Evolutionary conservation across 345 rosid species (phyloP), one percentile per base, ranked within the genome.

Genomic region (Crucihimalaya himalaica): DNA sequence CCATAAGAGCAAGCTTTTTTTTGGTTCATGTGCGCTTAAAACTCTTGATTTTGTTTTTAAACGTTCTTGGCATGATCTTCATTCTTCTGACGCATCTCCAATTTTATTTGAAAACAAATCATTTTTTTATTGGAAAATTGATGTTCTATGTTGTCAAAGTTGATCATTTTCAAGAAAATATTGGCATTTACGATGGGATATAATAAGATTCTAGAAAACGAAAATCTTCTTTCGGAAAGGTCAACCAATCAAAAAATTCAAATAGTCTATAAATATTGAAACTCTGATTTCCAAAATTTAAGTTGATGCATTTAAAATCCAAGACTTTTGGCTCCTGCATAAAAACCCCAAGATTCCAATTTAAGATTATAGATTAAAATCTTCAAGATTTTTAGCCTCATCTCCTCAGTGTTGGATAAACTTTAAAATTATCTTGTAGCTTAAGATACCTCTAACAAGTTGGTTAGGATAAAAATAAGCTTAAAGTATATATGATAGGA

Each of bases 281-380:
- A 25, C n/a, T 35, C 10, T 27, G 8, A 39, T 65, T 35, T 15
- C 55, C 35, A 31, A 31, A 2, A 55, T 47, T 46, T 35, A 7
- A 21, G 61, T 15, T 18, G 11, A 43, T 35, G 39, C 39, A 35
- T 35, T 35, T 9, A 35, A 35, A 35, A 10, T 3, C 39, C 39
- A 35, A 68, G 73, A 74, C 63, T 75, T 68, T 42, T 60, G 23
- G 50, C 61, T 51, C 0, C 18, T 68, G 6, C 63, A 39, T 75
- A 43, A 21, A 68, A 68, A 43, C 20, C 79, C 75, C 65, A 4
- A 67, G 37, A 48, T 50, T 31, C 47, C 68, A n/a, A 8, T 42
- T 39, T 51, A 39, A 29, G 55, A 59, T 66, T 42, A 51, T 45
- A 59, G 15, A 51, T 51, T 59, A 40, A 14, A 19, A 32, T 23